Conservation (phyloP, 768 basidiomycete species). For the Mycena indigotica region DNA sequence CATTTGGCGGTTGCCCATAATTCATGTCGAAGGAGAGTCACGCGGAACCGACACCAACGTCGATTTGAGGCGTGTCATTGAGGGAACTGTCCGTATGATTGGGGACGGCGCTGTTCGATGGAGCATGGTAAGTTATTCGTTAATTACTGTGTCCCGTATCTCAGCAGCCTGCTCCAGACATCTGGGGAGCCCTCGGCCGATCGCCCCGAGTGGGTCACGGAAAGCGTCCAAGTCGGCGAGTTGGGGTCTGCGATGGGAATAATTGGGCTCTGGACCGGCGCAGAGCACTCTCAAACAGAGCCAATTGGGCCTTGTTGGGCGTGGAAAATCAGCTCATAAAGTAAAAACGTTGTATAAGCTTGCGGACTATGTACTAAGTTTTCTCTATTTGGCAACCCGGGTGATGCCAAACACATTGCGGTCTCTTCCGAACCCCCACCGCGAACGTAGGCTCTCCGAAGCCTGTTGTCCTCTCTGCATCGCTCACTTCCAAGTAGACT, state of each 20-base stretch:
- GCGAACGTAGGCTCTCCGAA: neutral
- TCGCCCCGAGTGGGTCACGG: conserved; percentile 51
- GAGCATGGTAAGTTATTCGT: conserved; percentile 42
- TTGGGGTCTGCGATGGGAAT: conserved; percentile 55
- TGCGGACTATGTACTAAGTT: neutral
- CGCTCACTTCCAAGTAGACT: conserved; percentile 21
- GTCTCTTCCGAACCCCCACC: conserved; percentile 1
- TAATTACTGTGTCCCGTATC: too few relatives aligned
- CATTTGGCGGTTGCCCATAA: conserved; percentile 47
- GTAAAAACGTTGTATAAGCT: neutral
- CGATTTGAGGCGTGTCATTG: conserved; percentile 36
- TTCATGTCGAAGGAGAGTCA: conserved; percentile 51
- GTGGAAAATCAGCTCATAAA: conserved; percentile 11
- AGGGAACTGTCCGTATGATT: conserved; percentile 51
- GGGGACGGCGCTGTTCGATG: conserved; percentile 54
- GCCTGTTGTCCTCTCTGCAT: neutral
- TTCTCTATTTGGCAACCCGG: neutral
- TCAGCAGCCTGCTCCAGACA: too few relatives aligned
- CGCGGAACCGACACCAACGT: conserved; percentile 38
- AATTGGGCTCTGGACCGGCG: conserved; percentile 38
- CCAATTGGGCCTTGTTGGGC: conserved; percentile 24
- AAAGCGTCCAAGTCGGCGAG: conserved; percentile 60
- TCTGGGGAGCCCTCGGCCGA: conserved; percentile 34
- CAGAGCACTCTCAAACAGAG: conserved; percentile 20
- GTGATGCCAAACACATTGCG: neutral